Percentiles rank a stretch among this genome's conserved stretches.
Conservation (phyloP, 1,284 basidiomycete species). For the Austropuccinia psidii region DNA sequence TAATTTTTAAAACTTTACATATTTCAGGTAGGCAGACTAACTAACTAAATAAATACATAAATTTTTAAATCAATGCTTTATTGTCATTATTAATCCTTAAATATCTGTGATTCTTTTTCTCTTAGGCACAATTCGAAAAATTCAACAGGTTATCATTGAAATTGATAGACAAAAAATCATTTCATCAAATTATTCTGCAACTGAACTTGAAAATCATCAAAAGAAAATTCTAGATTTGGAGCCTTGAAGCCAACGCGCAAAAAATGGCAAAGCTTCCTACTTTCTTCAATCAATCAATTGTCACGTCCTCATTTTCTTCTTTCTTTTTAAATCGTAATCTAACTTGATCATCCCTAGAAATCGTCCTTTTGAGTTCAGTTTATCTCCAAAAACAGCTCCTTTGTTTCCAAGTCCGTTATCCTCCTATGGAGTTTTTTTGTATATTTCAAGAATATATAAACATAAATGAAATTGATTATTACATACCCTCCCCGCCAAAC, state of each 20-base stretch:
- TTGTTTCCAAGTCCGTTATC: too few relatives aligned
- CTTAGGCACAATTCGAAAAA: neutral
- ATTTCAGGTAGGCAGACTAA: neutral
- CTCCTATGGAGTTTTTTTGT: too few relatives aligned
- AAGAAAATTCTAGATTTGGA: too few relatives aligned
- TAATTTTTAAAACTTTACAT: neutral
- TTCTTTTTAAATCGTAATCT: neutral
- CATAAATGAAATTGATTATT: too few relatives aligned
- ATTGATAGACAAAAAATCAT: neutral
- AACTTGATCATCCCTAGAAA: neutral
- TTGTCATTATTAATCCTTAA: neutral
- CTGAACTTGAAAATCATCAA: neutral
- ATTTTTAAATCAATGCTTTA: neutral
- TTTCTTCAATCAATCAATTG: neutral
- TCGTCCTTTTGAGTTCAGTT: too few relatives aligned
- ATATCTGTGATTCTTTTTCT: neutral
- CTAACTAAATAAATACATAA: too few relatives aligned
- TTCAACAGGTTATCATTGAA: neutral
- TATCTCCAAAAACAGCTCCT: too few relatives aligned
- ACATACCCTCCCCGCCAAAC: too few relatives aligned
- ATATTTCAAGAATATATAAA: too few relatives aligned
- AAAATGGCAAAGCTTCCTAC: neutral
- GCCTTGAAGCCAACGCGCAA: too few relatives aligned
- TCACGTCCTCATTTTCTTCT: neutral
- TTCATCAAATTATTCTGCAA: neutral